phyloP scores from a whole-genome alignment of 192 early-diverging fungal species.

The Backusella mclennaniae region DNA sequence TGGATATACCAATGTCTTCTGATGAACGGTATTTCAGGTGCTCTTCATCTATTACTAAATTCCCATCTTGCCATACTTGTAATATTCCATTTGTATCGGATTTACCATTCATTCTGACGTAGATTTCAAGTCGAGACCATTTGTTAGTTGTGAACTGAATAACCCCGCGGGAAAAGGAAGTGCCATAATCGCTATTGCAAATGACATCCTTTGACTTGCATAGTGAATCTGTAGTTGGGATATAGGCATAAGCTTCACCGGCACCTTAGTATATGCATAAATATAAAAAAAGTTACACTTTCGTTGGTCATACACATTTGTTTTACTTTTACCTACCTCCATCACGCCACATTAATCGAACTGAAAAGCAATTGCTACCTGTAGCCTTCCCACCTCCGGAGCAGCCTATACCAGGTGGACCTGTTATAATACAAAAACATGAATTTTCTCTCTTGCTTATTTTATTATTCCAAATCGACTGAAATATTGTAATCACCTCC shows the following conservation, averaged over 20 bases:
- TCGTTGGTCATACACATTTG: neutral
- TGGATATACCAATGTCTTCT: slow-evolving; percentile 42
- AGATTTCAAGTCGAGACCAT: slow-evolving; percentile 47
- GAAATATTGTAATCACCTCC: slow-evolving; percentile 24
- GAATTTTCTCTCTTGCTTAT: neutral
- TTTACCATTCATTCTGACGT: slow-evolving; percentile 25
- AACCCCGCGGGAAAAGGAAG: slow-evolving; percentile 47
- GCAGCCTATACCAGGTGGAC: slow-evolving; percentile 33
- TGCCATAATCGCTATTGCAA: slow-evolving; percentile 49
- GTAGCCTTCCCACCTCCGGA: slow-evolving; percentile 43
- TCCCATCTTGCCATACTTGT: slow-evolving; percentile 43
- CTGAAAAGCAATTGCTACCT: slow-evolving; percentile 41
- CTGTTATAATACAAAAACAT: neutral
- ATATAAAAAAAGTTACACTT: neutral
- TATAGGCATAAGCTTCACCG: slow-evolving; percentile 45
- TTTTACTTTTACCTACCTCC: neutral
- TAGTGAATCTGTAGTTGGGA: slow-evolving; percentile 38
- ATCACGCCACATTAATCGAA: slow-evolving; percentile 49
- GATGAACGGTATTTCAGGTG: slow-evolving; percentile 39
- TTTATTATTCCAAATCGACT: neutral
- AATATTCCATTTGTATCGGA: slow-evolving; percentile 38
- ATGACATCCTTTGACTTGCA: slow-evolving; percentile 31
- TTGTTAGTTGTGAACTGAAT: slow-evolving; percentile 38
- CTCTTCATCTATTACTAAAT: slow-evolving; percentile 32
- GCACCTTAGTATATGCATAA: neutral